Base-by-base conservation (phyloP, 495 filamentous ascomycete species). In the Viridothelium virens region DNA sequence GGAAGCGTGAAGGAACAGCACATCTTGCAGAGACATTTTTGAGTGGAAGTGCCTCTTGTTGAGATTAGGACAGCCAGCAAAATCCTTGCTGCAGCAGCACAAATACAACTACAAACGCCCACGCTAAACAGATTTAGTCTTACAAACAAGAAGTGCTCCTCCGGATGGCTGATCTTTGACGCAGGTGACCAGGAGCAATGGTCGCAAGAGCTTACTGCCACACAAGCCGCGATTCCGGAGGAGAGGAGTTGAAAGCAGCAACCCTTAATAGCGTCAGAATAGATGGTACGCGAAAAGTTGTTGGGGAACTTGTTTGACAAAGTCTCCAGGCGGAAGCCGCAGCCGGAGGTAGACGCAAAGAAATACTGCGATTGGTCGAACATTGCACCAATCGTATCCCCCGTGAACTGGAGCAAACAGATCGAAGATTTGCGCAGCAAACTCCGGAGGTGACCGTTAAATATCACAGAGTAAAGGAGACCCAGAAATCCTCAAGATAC, bases 341-440 rank as follows among this genome's bases (percentile, higher is more conserved):
- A 53, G 48, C 48, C 16, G 18, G 18, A 36, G 31, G 36, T 59
- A 3, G 53, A 34, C 33, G 53, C 31, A 34, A 36, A 10, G 53
- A 11, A 59, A 36, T 6, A 59, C 16, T 5, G 18, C 36, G 53
- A 59, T 33, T 34, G 53, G 7, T 59, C 36, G 6, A 59, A 3
- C 31, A 10, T 33, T 36, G 18, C 53, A 18, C 14, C 4, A 59
- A 59, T 2, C 6, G 53, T 31, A 59, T 7, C 48, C 18, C 48
- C 11, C 16, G 11, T 14, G 48, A 18, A 5, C 5, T 16, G 48
- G n/a, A 53, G 48, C 48, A 53, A 53, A 53, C 48, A 53, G 5
- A 53, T 53, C 41, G n/a, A n/a, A 53, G 1, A 53, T n/a, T 18
- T 53, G 48, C 5, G 48, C 48, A 53, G 48, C 48, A 53, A 53